phyloP scores from a whole-genome alignment of 2,329 filamentous ascomycete species.

The Talaromyces pinophilus region DNA sequence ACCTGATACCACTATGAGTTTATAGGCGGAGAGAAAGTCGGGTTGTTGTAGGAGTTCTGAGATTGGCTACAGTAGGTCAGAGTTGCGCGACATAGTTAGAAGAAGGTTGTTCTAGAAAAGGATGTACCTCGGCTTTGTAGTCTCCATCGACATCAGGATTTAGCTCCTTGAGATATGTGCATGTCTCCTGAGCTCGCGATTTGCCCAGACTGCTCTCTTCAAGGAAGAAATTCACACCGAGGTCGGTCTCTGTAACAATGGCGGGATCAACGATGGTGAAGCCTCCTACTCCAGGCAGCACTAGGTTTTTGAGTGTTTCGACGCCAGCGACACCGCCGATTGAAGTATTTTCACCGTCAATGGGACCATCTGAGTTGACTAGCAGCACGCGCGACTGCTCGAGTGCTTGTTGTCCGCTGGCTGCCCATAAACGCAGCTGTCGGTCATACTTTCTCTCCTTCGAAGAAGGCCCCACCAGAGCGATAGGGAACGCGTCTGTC shows the following conservation, averaged over 20 bases:
- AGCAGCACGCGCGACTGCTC: constrained; percentile 91
- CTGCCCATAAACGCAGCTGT: constrained; percentile 92
- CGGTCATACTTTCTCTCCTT: constrained; percentile 85
- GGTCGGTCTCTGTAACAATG: constrained; percentile 73
- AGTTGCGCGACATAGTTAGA: not conserved
- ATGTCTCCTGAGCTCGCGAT: constrained; percentile 74
- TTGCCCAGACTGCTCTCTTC: constrained; percentile 76
- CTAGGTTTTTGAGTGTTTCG: constrained; percentile 95
- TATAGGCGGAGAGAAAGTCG: constrained; percentile 52
- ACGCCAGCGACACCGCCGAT: constrained; percentile 83
- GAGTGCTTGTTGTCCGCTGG: constrained; percentile 83
- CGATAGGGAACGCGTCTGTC: constrained; percentile 40
- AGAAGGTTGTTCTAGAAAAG: not conserved
- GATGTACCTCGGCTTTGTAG: constrained; percentile 60
- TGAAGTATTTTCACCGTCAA: constrained; percentile 36
- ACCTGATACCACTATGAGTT: constrained; percentile 62
- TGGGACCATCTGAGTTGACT: constrained; percentile 66
- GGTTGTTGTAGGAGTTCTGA: constrained; percentile 40
- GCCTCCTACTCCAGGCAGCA: constrained; percentile 84
- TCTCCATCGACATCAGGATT: constrained; percentile 88
- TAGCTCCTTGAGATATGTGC: constrained; percentile 76
- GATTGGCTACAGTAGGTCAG: constrained; percentile 35
- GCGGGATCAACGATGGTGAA: constrained; percentile 88
- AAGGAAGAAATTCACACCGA: constrained; percentile 97
- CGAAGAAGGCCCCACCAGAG: constrained; percentile 54